Evolutionary conservation across 345 rosid species (phyloP), one percentile per base, ranked within the genome.

Genomic region (Hypericum androsaemum): DNA sequence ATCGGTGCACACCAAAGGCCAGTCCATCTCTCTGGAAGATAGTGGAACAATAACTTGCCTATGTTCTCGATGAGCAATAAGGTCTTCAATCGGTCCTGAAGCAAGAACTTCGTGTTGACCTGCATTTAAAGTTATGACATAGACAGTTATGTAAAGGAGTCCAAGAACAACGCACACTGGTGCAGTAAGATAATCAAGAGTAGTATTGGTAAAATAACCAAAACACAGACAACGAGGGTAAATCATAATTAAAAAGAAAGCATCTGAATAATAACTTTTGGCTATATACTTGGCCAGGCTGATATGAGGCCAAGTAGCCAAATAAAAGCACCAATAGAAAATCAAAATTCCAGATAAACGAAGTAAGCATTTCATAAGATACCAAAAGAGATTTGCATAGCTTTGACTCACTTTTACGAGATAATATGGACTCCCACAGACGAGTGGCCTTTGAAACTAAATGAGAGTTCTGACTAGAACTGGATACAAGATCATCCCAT

Each of bases 31-130:
- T 12, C 28, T 46, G 56, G 45, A 51, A 41, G 5, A 28, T 54
- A 13, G 37, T 16, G 16, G 16, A 7, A 51, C 16, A 37, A 70
- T 43, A 61, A 62, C 13, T 68, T 76, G 83, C 99, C 99, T 88
- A 73, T 92, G 99, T 73, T 92, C 99, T 53, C 98, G 77, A 56
- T 88, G 98, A 67, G 97, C 97, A 62, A 92, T 88, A 65, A 92
- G 74, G 65, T 92, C 98, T 74, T 92, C 98, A 61, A 92, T 88
- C 39, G 98, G 98, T 49, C 98, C 98, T 22, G 97, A 92, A 36
- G 95, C 97, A 64, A 92, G 95, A 79, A 81, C 86, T 76, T 92
- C 98, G 80, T 92, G 97, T 67, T 92, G 90, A 69, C 83, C 98
- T 92, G 77, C 57, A 52, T 37, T 41, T 43, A 50, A 41, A 60